Evolutionary conservation across 1,284 basidiomycete species (phyloP).

Genomic region (Boletus sp.): DNA sequence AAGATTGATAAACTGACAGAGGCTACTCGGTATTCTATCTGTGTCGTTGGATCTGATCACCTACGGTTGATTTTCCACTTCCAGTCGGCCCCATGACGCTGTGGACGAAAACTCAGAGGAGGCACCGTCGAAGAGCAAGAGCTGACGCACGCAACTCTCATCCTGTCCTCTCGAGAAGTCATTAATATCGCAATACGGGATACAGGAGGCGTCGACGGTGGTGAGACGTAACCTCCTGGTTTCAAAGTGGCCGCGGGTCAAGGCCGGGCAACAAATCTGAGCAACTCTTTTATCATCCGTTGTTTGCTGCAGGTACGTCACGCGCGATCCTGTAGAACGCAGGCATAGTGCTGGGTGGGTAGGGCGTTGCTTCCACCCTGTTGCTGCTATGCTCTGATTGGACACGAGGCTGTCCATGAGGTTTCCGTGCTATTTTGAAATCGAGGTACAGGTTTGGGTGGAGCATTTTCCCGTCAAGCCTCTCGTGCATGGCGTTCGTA

Average conservation of each 20-base stretch:
- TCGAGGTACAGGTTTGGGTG: background rate
- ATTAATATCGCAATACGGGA: conserved; percentile 14
- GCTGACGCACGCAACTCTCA: conserved; percentile 27
- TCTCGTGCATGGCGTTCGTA: background rate
- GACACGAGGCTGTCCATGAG: conserved; percentile 16
- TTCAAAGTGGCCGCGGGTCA: background rate
- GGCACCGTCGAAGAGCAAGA: background rate
- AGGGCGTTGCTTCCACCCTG: conserved; percentile 3
- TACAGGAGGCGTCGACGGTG: background rate
- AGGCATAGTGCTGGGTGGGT: background rate
- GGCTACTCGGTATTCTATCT: background rate
- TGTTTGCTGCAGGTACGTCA: background rate
- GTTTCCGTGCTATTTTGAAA: conserved; percentile 4
- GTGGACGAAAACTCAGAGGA: conserved; percentile 11
- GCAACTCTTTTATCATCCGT: conserved; percentile 14
- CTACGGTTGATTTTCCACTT: conserved; percentile 42
- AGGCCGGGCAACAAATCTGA: background rate
- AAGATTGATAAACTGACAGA: conserved; percentile 32
- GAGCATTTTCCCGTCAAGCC: background rate
- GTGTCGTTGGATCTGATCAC: conserved; percentile 10
- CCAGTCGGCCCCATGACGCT: conserved; percentile 45
- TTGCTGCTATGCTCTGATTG: conserved; percentile 5
- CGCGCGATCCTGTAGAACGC: background rate
- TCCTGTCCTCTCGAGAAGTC: conserved; percentile 16
- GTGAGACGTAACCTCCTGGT: background rate